Base-by-base conservation (phyloP, 306 rosid genomes). In the Inga oerstediana region DNA sequence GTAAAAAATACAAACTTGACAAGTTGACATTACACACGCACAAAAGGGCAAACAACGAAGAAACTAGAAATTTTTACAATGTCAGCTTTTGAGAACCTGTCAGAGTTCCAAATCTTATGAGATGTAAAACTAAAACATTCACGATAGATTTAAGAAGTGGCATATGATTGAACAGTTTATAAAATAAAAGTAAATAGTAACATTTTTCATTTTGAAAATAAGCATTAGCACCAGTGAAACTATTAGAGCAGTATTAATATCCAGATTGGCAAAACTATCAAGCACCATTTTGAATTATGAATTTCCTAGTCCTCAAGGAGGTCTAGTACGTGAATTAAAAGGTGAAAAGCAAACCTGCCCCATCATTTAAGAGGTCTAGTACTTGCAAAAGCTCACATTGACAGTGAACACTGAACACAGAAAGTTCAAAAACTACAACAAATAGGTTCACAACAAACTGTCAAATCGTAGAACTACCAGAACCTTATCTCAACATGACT, bases 381-480 rank as follows among this genome's bases (percentile, higher is more conserved):
- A 49, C 17, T 14, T 12, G 54, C 19, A 49, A n/a, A 15, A 45
- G 22, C 59, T n/a, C 58, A 71, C 8, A 43, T 69, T 45, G 35
- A 45, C 7, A 27, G 39, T 45, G 59, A 17, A 45, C 39, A 72
- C 54, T 71, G 10, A 30, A 44, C 30, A 39, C 10, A 24, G 10
- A 61, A 62, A 61, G 16, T 64, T 70, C 30, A 64, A 74, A 82
- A 49, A 64, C 54, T 48, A 54, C 67, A 75, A 75, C 3, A 59
- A 66, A 71, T 68, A 71, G 77, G 79, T 80, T 56, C 75, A 79
- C 27, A 62, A 51, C 49, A 71, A 76, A 76, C 64, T 51, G 39
- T 52, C 51, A 35, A 68, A 82, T 78, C 75, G 62, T 59, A 74
- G 20, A 76, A 30, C 45, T 44, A 58, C 39, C 80, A 44, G 70